Percentiles rank a stretch among this genome's conserved stretches.
Evolutionary conservation across 106 monocot species (phyloP).

Genomic region (Phalaenopsis aphrodite): DNA sequence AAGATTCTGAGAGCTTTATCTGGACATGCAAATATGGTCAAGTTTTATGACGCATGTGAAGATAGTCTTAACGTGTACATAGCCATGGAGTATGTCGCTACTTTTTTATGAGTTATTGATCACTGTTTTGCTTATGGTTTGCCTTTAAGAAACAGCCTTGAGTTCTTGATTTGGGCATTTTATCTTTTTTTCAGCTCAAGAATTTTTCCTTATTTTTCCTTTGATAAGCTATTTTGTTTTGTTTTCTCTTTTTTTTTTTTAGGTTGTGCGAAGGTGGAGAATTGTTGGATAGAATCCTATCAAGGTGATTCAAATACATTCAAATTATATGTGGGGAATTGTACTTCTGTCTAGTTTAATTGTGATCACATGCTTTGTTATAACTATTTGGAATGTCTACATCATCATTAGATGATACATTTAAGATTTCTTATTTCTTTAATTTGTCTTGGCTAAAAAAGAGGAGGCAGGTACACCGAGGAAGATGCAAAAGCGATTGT

Average conservation of each 20-base stretch:
- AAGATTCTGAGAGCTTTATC: constrained; percentile 65
- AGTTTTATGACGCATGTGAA: constrained; percentile 77
- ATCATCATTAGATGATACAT: too few relatives aligned
- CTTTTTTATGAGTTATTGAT: neutral
- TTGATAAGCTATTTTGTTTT: neutral
- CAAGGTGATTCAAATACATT: constrained; percentile 35
- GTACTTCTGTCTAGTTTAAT: neutral
- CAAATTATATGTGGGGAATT: neutral
- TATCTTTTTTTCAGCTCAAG: neutral
- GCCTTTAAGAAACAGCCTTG: neutral
- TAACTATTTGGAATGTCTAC: neutral
- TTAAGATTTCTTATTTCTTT: constrained; percentile 2
- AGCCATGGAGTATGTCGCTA: constrained; percentile 63
- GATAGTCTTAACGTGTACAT: constrained; percentile 68
- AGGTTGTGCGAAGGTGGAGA: constrained; percentile 85
- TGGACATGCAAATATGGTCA: constrained; percentile 56
- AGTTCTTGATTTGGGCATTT: neutral
- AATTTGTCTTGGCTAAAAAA: constrained; percentile 17
- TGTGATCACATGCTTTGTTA: neutral
- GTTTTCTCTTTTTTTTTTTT: constrained; percentile 9
- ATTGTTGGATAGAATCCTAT: constrained; percentile 68
- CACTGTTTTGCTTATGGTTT: neutral
- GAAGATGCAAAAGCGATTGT: constrained; percentile 72
- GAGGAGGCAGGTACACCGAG: constrained; percentile 72
- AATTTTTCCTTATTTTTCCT: neutral